Percentiles rank a stretch among this genome's conserved stretches.
Conservation (phyloP, 2,329 filamentous ascomycete species). For the Colletotrichum tofieldiae region DNA sequence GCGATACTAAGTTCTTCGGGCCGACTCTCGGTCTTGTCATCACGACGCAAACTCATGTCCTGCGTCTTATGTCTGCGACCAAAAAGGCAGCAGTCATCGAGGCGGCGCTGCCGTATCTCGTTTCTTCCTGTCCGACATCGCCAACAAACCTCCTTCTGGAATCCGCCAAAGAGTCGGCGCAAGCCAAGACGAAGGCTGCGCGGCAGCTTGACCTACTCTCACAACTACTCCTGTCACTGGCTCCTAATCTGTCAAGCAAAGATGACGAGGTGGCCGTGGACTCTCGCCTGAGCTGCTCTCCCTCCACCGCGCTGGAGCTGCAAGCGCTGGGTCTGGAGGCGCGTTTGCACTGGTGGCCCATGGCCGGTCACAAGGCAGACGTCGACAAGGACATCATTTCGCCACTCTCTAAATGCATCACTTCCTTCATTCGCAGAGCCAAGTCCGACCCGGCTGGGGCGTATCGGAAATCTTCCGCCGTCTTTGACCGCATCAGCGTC, state of each 20-base stretch:
- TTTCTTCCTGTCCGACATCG: constrained; percentile 67
- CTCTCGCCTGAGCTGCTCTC: constrained; percentile 68
- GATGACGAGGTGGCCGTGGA: constrained; percentile 73
- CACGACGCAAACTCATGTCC: constrained; percentile 74
- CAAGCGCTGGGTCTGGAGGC: constrained; percentile 75
- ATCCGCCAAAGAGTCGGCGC: constrained; percentile 59
- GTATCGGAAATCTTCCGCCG: constrained; percentile 58
- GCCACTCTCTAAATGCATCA: constrained; percentile 75
- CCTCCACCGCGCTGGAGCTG: constrained; percentile 72
- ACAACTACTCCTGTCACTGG: constrained; percentile 75
- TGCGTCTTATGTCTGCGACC: constrained; percentile 74
- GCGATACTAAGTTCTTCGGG: constrained; percentile 58
- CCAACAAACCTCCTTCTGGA: constrained; percentile 71
- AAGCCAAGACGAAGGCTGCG: constrained; percentile 70
- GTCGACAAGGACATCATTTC: constrained; percentile 76
- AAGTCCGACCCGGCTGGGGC: constrained; percentile 52
- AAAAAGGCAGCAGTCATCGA: constrained; percentile 75
- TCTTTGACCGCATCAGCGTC: constrained; percentile 52
- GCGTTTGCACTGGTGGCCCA: constrained; percentile 76
- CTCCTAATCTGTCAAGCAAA: constrained; percentile 76
- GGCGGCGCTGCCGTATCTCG: constrained; percentile 69
- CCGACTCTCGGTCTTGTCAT: constrained; percentile 70
- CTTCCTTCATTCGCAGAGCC: constrained; percentile 72
- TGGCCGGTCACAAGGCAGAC: constrained; percentile 73
- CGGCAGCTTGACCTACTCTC: constrained; percentile 78